phyloP scores from a whole-genome alignment of 768 basidiomycete genomes.

The Lactifluus pinguis region DNA sequence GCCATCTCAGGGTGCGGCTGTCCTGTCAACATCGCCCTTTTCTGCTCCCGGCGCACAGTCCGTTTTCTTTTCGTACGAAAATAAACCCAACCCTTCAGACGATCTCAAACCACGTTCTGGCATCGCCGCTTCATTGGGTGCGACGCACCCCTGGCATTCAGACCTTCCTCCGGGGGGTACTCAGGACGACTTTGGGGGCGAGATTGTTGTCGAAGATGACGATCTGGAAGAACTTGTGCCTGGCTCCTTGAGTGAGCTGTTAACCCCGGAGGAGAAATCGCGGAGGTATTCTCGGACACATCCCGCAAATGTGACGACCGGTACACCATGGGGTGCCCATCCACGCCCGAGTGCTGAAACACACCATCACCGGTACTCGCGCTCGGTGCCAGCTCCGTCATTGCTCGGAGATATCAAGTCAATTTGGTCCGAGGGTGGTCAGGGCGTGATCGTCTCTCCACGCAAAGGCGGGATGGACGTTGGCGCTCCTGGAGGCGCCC shows the following conservation, averaged over 20 bases:
- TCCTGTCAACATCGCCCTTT: slow-evolving; percentile 61
- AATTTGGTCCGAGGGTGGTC: slow-evolving; percentile 65
- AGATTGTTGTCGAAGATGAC: slow-evolving; percentile 53
- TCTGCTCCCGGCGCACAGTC: slow-evolving; percentile 62
- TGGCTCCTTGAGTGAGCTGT: slow-evolving; percentile 75
- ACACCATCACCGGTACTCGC: slow-evolving; percentile 63
- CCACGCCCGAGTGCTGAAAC: slow-evolving; percentile 23
- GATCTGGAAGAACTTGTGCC: slow-evolving; percentile 88
- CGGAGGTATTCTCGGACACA: slow-evolving; percentile 75
- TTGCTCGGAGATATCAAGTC: slow-evolving; percentile 67
- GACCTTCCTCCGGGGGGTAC: slow-evolving; percentile 14
- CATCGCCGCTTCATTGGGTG: slow-evolving; percentile 57
- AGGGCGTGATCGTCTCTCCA: slow-evolving; percentile 29
- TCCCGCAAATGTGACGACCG: slow-evolving; percentile 27
- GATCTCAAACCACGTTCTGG: slow-evolving; percentile 39
- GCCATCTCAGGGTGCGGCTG: slow-evolving; percentile 33
- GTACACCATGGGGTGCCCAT: slow-evolving; percentile 14
- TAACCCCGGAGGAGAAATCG: slow-evolving; percentile 82
- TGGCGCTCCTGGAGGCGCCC: slow-evolving; percentile 18
- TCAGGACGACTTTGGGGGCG: slow-evolving; percentile 17
- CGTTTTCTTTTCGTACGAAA: slow-evolving; percentile 37
- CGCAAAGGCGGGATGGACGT: slow-evolving; percentile 21
- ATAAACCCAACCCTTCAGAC: slow-evolving; percentile 21
- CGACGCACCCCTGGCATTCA: slow-evolving; percentile 37
- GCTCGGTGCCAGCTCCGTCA: slow-evolving; percentile 72